A percentile compares a stretch with the other conserved stretches of the same genome.
Conservation (phyloP, 768 basidiomycete genomes). For the Podaxis pistillaris region DNA sequence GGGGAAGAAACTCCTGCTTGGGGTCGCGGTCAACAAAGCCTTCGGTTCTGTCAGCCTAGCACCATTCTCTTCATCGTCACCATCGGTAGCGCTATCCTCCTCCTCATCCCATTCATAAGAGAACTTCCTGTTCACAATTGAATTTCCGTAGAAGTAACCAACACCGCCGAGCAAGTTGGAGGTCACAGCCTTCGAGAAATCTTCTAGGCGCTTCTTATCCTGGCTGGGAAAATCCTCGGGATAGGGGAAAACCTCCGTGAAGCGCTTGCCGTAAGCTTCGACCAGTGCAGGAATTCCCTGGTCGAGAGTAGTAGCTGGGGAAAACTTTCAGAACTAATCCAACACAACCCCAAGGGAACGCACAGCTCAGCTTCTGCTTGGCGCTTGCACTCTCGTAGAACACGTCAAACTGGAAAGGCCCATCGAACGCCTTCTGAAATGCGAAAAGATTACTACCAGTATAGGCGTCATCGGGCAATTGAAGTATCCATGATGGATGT, state of each 20-base stretch:
- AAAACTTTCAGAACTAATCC: constrained; percentile 3
- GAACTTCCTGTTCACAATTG: constrained; percentile 82
- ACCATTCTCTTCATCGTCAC: constrained; percentile 43
- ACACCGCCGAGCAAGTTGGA: constrained; percentile 91
- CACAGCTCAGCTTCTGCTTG: constrained; percentile 64
- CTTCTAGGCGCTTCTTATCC: constrained; percentile 47
- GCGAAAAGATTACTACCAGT: constrained; percentile 79
- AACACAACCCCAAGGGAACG: constrained; percentile 23
- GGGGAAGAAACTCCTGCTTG: constrained; percentile 96
- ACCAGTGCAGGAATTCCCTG: constrained; percentile 67
- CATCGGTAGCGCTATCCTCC: constrained; percentile 36
- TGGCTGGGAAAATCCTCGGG: constrained; percentile 51
- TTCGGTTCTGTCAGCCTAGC: constrained; percentile 71
- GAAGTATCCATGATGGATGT: constrained; percentile 79
- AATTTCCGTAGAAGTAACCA: constrained; percentile 92
- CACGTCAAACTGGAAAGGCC: constrained; percentile 86
- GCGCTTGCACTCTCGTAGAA: constrained; percentile 79
- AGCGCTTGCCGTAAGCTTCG: constrained; percentile 60
- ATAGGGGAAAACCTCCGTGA: constrained; percentile 68
- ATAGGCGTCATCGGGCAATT: constrained; percentile 71
- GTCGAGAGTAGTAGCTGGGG: constrained; percentile 61
- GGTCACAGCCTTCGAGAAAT: constrained; percentile 86
- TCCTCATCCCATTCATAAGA: constrained; percentile 90
- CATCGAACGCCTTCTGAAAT: constrained; percentile 84
- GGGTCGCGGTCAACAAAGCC: constrained; percentile 85